phyloP scores from a whole-genome alignment of 2,329 filamentous ascomycete genomes.

The Ophiostoma populinum region DNA sequence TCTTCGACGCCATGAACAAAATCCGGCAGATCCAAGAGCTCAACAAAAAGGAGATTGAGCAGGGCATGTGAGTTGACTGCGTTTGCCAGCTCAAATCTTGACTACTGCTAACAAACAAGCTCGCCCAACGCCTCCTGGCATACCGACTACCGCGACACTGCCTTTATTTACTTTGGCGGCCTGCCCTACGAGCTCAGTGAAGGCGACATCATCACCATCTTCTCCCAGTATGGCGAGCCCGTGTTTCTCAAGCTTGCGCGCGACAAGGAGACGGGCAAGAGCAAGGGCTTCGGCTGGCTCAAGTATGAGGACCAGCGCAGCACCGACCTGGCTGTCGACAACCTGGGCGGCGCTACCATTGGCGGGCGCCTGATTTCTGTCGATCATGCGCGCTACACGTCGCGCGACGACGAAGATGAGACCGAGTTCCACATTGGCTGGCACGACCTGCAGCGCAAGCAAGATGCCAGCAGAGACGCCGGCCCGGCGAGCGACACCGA shows the following conservation, averaged over 20 bases:
- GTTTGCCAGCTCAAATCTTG: background rate
- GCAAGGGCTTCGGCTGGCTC: constrained; percentile 83
- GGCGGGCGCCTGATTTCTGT: constrained; percentile 68
- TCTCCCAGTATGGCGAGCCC: constrained; percentile 92
- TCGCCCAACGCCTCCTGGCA: constrained; percentile 86
- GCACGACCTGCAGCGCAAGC: constrained; percentile 38
- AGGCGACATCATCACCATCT: constrained; percentile 90
- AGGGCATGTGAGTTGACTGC: constrained; percentile 46
- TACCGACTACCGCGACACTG: constrained; percentile 86
- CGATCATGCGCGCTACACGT: constrained; percentile 86
- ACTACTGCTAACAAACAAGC: constrained; percentile 23
- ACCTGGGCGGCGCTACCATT: constrained; percentile 73
- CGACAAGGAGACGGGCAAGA: constrained; percentile 93
- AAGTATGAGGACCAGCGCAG: constrained; percentile 98
- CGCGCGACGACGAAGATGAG: constrained; percentile 58
- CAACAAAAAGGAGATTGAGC: constrained; percentile 87
- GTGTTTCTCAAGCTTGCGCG: constrained; percentile 82
- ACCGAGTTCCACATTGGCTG: constrained; percentile 41
- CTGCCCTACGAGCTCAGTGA: constrained; percentile 85
- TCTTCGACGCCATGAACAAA: constrained; percentile 57
- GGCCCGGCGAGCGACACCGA: constrained; percentile 23
- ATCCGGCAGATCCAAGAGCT: constrained; percentile 84
- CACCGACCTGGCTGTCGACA: constrained; percentile 90
- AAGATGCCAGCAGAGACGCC: constrained; percentile 21
- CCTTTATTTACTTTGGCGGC: constrained; percentile 90